Conservation (phyloP, 2,329 filamentous ascomycete genomes). For the Ophiocordyceps camponoti-floridani region DNA sequence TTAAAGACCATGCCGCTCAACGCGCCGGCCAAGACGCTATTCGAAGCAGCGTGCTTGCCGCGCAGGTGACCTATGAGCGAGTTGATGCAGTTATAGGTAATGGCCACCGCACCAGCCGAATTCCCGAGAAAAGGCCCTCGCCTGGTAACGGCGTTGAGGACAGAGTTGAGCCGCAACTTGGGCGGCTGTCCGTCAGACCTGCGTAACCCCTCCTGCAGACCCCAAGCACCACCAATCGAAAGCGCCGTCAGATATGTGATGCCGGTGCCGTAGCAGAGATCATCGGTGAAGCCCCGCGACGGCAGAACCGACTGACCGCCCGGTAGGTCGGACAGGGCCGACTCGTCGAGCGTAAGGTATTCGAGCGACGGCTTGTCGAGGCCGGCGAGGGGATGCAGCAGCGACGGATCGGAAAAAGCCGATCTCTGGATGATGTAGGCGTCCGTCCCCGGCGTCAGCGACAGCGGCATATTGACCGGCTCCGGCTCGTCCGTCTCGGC, state of each 20-base stretch:
- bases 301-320: conserved; percentile 77
- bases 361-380: conserved; percentile 86
- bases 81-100: conserved; percentile 90
- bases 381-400: conserved; percentile 84
- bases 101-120: conserved; percentile 85
- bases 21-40: conserved; percentile 71
- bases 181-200: conserved; percentile 63
- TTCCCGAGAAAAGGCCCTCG: conserved; percentile 92
- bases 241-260: conserved; percentile 85
- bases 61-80: conserved; percentile 62
- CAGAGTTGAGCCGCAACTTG: conserved; percentile 82
- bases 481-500: neutral
- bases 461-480: neutral
- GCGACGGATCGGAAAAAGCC: conserved; percentile 66
- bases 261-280: conserved; percentile 93
- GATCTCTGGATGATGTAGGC: conserved; percentile 69
- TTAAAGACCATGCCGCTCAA: conserved; percentile 93
- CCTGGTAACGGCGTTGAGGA: conserved; percentile 84
- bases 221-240: conserved; percentile 77
- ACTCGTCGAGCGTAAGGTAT: conserved; percentile 88
- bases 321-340: conserved; percentile 68
- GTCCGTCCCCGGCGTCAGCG: conserved; percentile 1
- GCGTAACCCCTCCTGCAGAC: conserved; percentile 72
- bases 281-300: conserved; percentile 92
- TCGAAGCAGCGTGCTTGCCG: conserved; percentile 77